Evolutionary conservation across 495 filamentous ascomycete genomes (phyloP).

Genomic region (Recurvomyces mirabilis): DNA sequence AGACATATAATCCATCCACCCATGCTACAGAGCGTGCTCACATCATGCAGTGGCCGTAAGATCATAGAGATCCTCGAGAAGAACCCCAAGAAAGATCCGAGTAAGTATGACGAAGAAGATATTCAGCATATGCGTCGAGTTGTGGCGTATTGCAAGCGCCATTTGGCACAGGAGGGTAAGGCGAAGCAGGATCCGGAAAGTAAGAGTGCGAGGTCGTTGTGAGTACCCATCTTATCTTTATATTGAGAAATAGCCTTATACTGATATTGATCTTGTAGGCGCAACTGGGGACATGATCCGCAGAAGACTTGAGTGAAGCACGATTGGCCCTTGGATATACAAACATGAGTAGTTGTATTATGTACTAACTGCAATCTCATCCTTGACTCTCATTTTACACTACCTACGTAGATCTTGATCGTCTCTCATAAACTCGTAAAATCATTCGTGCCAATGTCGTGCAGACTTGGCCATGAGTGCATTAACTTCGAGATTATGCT

Average conservation of each 20-base stretch:
- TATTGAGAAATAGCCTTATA: background rate
- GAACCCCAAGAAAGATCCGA: conserved; percentile 46
- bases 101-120: conserved; percentile 29
- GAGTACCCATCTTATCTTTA: too few relatives aligned
- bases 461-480: too few relatives aligned
- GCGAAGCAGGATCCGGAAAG: conserved; percentile 45
- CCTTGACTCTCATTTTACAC: too few relatives aligned
- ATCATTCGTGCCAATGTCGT: too few relatives aligned
- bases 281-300: conserved; percentile 49
- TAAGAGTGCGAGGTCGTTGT: conserved; percentile 48
- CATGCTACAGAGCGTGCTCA: background rate
- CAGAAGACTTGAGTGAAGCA: conserved; percentile 37
- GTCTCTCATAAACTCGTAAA: too few relatives aligned
- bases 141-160: conserved; percentile 52
- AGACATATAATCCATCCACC: conserved; percentile 4
- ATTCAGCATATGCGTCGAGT: conserved; percentile 49
- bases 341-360: too few relatives aligned
- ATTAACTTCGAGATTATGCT: too few relatives aligned
- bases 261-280: background rate
- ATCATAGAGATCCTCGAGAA: conserved; percentile 54
- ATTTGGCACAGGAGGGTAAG: conserved; percentile 42
- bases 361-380: too few relatives aligned
- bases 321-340: too few relatives aligned
- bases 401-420: too few relatives aligned
- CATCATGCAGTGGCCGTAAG: conserved; percentile 41